These are phyloP conservation scores for Wickerhamiella occidentalis DNA, from an alignment of 805 yeast genomes.

Conservation along the genomic window DNA sequence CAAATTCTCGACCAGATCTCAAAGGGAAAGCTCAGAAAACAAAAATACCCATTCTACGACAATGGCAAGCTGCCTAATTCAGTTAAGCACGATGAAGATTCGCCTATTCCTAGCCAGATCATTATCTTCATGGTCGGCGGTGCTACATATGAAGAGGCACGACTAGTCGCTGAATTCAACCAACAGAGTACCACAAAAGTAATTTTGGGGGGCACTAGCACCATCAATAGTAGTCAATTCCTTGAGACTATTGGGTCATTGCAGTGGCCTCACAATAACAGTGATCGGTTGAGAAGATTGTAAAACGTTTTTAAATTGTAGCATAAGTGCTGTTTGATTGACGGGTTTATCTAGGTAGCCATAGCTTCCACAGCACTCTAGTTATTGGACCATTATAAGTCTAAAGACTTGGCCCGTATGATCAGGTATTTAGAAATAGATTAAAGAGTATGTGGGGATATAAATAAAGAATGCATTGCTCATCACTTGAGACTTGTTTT, in stretches of 20 bases:
- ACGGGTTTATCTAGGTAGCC: too few species aligned
- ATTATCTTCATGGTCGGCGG: conserved; percentile 58
- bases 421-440: not conserved
- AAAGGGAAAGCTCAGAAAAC: conserved; percentile 32
- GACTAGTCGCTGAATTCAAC: conserved; percentile 58
- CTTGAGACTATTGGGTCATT: conserved; percentile 18
- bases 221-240: conserved; percentile 34
- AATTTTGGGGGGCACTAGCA: conserved; percentile 66
- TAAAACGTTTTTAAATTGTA: too few species aligned
- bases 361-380: too few species aligned
- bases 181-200: conserved; percentile 42
- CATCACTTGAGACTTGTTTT: not conserved
- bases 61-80: conserved; percentile 23
- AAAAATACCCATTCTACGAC: conserved; percentile 36
- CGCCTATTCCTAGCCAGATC: conserved; percentile 29
- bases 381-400: too few species aligned
- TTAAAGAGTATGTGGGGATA: not conserved
- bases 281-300: not conserved
- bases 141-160: conserved; percentile 81
- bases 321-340: too few species aligned
- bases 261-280: conserved; percentile 9
- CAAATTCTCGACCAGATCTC: conserved; percentile 33
- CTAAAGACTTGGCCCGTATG: too few species aligned
- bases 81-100: conserved; percentile 15
- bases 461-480: not conserved